Conservation (phyloP, 139 green algal species). For the Coelastrella sp. region DNA sequence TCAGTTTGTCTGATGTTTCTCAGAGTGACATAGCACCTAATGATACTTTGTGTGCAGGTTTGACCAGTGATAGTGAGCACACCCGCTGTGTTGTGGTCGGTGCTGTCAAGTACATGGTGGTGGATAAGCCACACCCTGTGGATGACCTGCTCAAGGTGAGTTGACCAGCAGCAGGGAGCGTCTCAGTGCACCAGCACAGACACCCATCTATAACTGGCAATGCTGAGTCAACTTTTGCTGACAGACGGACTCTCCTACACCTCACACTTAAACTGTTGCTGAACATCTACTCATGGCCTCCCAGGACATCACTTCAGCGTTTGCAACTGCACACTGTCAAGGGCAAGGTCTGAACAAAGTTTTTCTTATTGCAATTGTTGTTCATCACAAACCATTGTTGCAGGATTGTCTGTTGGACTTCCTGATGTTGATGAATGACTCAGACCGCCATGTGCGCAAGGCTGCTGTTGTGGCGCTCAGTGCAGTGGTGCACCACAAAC, state of each 20-base stretch:
- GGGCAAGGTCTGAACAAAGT: no score
- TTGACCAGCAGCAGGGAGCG: background rate
- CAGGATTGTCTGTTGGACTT: slow-evolving; percentile 63
- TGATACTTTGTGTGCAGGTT: background rate
- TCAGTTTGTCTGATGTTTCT: no score
- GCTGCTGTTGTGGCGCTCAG: slow-evolving; percentile 84
- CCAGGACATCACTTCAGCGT: background rate
- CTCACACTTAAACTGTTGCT: no score
- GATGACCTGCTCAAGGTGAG: slow-evolving; percentile 69
- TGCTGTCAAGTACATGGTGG: slow-evolving; percentile 75
- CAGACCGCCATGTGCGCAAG: slow-evolving; percentile 79
- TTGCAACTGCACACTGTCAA: no score
- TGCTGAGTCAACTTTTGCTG: no score
- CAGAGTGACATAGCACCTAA: no score
- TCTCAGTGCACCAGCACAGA: no score
- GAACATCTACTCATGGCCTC: background rate
- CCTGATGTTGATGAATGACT: slow-evolving; percentile 75
- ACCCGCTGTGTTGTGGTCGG: slow-evolving; percentile 63
- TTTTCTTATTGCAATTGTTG: no score
- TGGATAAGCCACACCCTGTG: slow-evolving; percentile 77
- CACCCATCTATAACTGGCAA: no score
- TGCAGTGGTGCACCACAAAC: slow-evolving; percentile 58
- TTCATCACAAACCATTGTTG: background rate
- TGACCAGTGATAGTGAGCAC: slow-evolving; percentile 28
- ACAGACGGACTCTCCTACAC: no score